A percentile compares a stretch with the other conserved stretches of the same genome.
phyloP scores from a whole-genome alignment of 805 yeast genomes.

The Priceomyces haplophilus region DNA sequence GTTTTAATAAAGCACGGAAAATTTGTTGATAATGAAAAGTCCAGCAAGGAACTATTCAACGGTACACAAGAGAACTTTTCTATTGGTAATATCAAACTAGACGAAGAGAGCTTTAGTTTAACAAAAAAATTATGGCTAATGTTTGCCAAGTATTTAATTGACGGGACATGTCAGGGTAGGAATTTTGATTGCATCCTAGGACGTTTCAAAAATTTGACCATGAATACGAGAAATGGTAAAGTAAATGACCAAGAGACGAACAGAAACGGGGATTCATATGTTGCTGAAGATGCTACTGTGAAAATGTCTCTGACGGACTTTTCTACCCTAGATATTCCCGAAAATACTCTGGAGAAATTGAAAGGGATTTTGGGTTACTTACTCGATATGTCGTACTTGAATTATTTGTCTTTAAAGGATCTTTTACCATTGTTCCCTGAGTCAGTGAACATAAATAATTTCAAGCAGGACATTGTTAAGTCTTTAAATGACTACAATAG shows the following conservation, averaged over 20 bases:
- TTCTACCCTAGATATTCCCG: not conserved
- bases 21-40: conserved; percentile 9
- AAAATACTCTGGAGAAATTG: conserved; percentile 12
- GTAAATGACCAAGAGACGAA: conserved; percentile 3
- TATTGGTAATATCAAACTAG: conserved; percentile 29
- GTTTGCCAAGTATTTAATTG: conserved; percentile 52
- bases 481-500: conserved; percentile 74
- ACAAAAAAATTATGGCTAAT: conserved; percentile 74
- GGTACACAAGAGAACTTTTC: conserved; percentile 33
- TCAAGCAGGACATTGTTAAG: conserved; percentile 77
- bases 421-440: conserved; percentile 83
- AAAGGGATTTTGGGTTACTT: conserved; percentile 30
- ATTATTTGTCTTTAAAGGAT: conserved; percentile 65
- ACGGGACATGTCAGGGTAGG: conserved; percentile 24
- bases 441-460: conserved; percentile 72
- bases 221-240: conserved; percentile 4
- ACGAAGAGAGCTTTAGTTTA: conserved; percentile 33
- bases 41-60: not conserved
- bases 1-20: conserved; percentile 34
- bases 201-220: not conserved
- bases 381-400: conserved; percentile 21
- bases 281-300: not conserved
- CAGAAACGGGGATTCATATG: not conserved
- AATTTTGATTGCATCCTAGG: conserved; percentile 13
- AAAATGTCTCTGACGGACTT: not conserved